Percentiles rank a stretch among this genome's conserved stretches.
Conservation (phyloP, 2,329 filamentous ascomycete species). For the Domatiomyces globalis region DNA sequence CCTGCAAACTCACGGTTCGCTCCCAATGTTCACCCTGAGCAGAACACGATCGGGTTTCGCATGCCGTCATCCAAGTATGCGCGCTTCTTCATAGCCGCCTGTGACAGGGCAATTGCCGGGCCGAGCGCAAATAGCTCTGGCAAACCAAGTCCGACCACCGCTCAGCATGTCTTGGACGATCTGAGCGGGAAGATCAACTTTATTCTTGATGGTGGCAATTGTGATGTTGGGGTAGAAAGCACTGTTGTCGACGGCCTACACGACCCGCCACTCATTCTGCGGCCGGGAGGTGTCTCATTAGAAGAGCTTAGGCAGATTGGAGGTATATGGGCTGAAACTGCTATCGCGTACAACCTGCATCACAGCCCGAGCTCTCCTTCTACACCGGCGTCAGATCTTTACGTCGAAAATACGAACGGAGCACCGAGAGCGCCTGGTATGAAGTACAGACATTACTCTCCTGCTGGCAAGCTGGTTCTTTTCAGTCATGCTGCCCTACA, state of each 20-base stretch:
- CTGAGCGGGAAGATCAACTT: slow-evolving; percentile 66
- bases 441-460: slow-evolving; percentile 98
- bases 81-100: slow-evolving; percentile 66
- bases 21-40: slow-evolving; percentile 78
- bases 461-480: slow-evolving; percentile 69
- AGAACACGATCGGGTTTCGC: slow-evolving; percentile 73
- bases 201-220: slow-evolving; percentile 79
- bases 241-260: slow-evolving; percentile 89
- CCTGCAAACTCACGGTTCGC: slow-evolving; percentile 56
- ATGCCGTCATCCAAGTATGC: slow-evolving; percentile 82
- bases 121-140: slow-evolving; percentile 93
- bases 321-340: slow-evolving; percentile 63
- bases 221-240: slow-evolving; percentile 82
- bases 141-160: slow-evolving; percentile 78
- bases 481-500: slow-evolving; percentile 35
- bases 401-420: slow-evolving; percentile 8
- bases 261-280: slow-evolving; percentile 62
- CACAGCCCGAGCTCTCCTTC: background rate
- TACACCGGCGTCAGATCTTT: background rate
- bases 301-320: slow-evolving; percentile 39
- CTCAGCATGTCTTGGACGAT: slow-evolving; percentile 78
- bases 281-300: slow-evolving; percentile 67
- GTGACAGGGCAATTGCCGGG: slow-evolving; percentile 67
- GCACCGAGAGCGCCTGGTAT: slow-evolving; percentile 81
- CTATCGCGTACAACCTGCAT: slow-evolving; percentile 52